Conservation (phyloP, 306 rosid genomes). For the Sophora flavescens region DNA sequence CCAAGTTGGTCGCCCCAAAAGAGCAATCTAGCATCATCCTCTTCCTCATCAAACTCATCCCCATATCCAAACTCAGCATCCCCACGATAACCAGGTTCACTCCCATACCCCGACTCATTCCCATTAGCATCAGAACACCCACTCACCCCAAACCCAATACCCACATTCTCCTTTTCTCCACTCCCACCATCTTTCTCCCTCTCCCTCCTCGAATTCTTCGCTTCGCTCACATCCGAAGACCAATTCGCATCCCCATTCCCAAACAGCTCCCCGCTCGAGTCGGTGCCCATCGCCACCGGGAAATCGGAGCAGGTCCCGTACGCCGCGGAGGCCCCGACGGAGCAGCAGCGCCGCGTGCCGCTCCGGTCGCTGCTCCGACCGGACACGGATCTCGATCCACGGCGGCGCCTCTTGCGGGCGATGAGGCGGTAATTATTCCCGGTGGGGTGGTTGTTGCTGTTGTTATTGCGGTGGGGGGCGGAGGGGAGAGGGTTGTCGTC, state of each 20-base stretch:
- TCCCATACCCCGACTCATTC: constrained; percentile 92
- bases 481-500: constrained; percentile 56
- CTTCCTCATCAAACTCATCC: constrained; percentile 95
- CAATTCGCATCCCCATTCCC: constrained; percentile 87
- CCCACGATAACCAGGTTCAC: constrained; percentile 99
- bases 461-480: constrained; percentile 36
- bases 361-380: constrained; percentile 98
- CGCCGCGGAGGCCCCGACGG: constrained; percentile 92
- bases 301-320: constrained; percentile 96
- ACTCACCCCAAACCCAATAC: constrained; percentile 64
- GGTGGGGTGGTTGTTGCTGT: constrained; percentile 24
- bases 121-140: constrained; percentile 82
- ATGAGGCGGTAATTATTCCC: constrained; percentile 63
- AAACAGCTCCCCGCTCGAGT: constrained; percentile 95
- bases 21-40: constrained; percentile 76
- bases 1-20: constrained; percentile 80
- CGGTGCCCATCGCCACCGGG: constrained; percentile 91
- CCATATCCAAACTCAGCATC: constrained; percentile 99
- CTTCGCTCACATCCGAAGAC: constrained; percentile 95
- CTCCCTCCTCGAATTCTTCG: constrained; percentile 79
- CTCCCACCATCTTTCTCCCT: constrained; percentile 62
- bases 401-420: constrained; percentile 85
- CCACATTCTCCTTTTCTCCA: constrained; percentile 80
- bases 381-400: constrained; percentile 91
- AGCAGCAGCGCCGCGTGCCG: constrained; percentile 87